Base-by-base conservation (phyloP, 2,329 filamentous ascomycete species). In the Microdochium paspali region DNA sequence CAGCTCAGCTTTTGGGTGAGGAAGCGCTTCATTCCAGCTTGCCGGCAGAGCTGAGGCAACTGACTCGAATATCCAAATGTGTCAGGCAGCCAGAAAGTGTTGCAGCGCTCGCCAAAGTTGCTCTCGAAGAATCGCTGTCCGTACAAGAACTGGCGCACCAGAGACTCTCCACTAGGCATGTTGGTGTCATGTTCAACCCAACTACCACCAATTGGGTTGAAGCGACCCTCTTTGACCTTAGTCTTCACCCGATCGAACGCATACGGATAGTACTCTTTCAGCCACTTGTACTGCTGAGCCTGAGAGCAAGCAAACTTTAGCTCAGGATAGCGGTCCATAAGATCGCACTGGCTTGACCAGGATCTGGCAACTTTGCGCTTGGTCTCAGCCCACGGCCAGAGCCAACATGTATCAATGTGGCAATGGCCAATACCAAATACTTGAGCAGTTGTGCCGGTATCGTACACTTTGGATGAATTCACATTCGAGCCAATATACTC, bases 181-280 rank as follows among this genome's bases (percentile, higher is more conserved):
- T 98, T 98, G 53, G 93, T 98, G 63, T 98, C 93, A 61, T 98
- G 93, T 63, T 98, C 93, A 15, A 98, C 91, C 93, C 93, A 98
- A 68, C 90, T 96, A 47, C 93, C 93, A 53, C 93, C 93, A 56
- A 98, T 91, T 13, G 90, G 90, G 55, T 96, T 88, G 66, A 98
- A 98, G 51, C 80, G 85, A 21, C 90, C 91, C 58, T 90, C 82
- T 66, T 88, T 88, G 51, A 97, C 85, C 75, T 95, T 95, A 47
- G 77, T 72, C 71, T 94, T 95, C 54, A 98, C 91, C 15, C 91
- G 84, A 56, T 94, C 85, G 62, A 89, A 97, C 2, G 89, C 85
- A 35, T 82, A 82, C 0, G 93, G 91, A 61, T 98, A 98, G 54
- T 88, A 74, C 56, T 86, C 72, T 68, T 97, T 90, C 25, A 97